Percentiles rank a stretch among this genome's conserved stretches.
Conservation (phyloP, 73 alveolate genomes). For the Urostyla sp. region DNA sequence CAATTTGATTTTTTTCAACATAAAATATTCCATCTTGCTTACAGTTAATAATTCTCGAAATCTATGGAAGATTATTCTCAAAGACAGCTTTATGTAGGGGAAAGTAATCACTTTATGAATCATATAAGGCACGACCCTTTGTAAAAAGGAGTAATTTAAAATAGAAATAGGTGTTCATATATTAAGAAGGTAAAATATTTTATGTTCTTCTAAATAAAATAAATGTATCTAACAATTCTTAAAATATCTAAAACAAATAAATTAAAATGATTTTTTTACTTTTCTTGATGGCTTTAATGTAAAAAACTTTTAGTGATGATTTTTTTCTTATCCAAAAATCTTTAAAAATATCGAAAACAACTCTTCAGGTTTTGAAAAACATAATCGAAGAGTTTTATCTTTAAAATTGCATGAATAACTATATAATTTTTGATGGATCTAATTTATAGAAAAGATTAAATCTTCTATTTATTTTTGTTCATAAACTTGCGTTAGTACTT, state of each 20-base stretch:
- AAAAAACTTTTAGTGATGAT: too few relatives aligned
- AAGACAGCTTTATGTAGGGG: conserved; percentile 72
- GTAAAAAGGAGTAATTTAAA: conserved; percentile 15
- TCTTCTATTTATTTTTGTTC: background rate
- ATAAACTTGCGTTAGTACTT: conserved; percentile 40
- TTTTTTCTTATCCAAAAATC: conserved; percentile 26
- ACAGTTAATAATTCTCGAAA: conserved; percentile 36
- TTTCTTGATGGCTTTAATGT: conserved; percentile 2
- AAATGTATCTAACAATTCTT: conserved; percentile 19
- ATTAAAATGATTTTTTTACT: conserved; percentile 15
- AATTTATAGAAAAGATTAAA: background rate
- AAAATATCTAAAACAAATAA: conserved; percentile 15
- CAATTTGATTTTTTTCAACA: conserved; percentile 75
- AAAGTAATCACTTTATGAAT: conserved; percentile 10
- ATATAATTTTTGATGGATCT: background rate
- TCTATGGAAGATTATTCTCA: conserved; percentile 61
- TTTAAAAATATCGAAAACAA: conserved; percentile 9
- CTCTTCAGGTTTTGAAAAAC: conserved; percentile 27
- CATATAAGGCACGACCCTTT: conserved; percentile 41
- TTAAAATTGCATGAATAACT: conserved; percentile 2
- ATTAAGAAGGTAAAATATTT: background rate
- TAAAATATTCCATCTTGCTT: conserved; percentile 60
- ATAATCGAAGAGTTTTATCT: conserved; percentile 26
- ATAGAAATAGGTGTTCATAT: conserved; percentile 3
- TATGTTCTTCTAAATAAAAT: background rate